Base-by-base conservation (phyloP, 164 flowering plant genomes). In the Aristolochia contorta region DNA sequence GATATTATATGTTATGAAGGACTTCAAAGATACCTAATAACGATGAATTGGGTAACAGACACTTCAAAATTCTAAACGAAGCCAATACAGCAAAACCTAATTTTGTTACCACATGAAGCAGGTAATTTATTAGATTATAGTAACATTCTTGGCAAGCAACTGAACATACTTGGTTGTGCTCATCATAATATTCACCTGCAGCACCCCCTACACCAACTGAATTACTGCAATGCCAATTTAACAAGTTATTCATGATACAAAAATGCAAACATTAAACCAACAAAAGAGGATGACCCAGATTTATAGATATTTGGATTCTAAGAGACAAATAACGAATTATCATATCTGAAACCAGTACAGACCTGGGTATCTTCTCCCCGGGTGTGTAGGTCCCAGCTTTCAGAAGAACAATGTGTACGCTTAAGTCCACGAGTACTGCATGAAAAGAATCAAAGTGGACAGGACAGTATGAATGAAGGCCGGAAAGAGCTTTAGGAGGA, bases 381-480 rank as follows among this genome's bases (percentile, higher is more conserved):
- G 70, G 37, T 10, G 57, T 65, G 56, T 69, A 60, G 20, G 79
- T 61, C 61, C 69, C 83, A 75, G 86, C 74, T 79, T 80, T 89
- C 66, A 91, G 65, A 54, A 88, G 73, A 62, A 69, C 76, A 60
- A 75, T 69, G 54, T 94, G 99, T 50, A 94, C 68, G 58, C 76
- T 85, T 59, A 76, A 62, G 70, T 94, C 99, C 71, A 94, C 79
- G 69, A 91, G 89, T 51, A 89, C 99, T 4, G 93, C 71, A 76
- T 93, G 95, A 69, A 83, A 86, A 23, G 87, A 68, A 78, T 93
- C 99, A 72, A 94, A 94, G 72, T 85, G 86, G 61, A 94, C 82
- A 58, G 97, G 99, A 61, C 96, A 94, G 70, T 94, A 94, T 20
- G 97, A 84, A 72, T 94, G 99, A 79, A 94, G 63, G 59, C 97